Base-by-base conservation (phyloP, 768 basidiomycete genomes). In the Gelatoporia subvermispora region DNA sequence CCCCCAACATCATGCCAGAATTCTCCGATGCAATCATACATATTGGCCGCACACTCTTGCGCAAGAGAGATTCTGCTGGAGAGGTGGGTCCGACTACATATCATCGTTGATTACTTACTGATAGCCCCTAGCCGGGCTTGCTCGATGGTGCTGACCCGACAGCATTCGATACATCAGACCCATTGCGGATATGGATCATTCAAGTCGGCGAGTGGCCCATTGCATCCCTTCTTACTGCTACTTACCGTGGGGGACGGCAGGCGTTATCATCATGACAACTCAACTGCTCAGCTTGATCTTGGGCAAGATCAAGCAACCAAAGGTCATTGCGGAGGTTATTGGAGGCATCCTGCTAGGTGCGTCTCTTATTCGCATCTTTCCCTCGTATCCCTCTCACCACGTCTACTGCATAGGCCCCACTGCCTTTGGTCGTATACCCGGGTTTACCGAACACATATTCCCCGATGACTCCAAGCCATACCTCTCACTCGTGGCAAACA, bases 281-380 rank as follows among this genome's bases (percentile, higher is more conserved):
- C 88, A 87, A 60, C 53, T 88, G 18, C 77, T 93, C n/a, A 78
- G 83, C 1, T 75, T 92, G 15, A 72, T 65, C 3, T 73, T 97
- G 34, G 72, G 78, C n/a, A 86, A 77, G 64, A 68, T 95, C 28
- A 77, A 78, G 20, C 95, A 97, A 58, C 95, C 95, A 3, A 85
- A 79, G 59, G 88, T 90, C 41, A 89, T 89, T 22, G 84, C 87
- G 5, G 88, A 90, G 52, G 81, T 95, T 22, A 68, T 96, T 31
- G 93, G 88, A 4, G 94, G 95, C 8, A 93, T 97, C 53, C 57
- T 97, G n/a, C 75, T 95, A 11, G 88, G 88, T 73, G 67, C 61
- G 57, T 56, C 17, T 10, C 17, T 21, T 8, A 8, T 21, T 40
- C 10, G 5, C 37, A 9, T 28, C 34, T 4, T 20, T 20, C 23